A percentile compares a stretch with the other conserved stretches of the same genome.
Conservation (phyloP, 2,329 filamentous ascomycete genomes). For the Cercospora janseana region DNA sequence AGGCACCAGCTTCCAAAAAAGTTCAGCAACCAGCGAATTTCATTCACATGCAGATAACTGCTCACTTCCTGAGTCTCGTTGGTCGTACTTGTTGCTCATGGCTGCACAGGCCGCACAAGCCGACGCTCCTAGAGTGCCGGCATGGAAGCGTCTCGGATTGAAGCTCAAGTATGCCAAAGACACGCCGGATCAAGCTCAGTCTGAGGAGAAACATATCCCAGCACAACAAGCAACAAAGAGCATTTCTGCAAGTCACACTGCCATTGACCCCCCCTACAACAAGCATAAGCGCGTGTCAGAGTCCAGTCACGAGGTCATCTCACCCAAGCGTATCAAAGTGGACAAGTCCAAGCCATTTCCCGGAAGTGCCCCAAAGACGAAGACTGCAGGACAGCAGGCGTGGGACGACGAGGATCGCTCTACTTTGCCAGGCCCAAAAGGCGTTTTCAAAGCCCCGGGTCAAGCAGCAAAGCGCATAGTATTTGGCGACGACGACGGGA, state of each 20-base stretch:
- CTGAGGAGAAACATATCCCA: conserved; percentile 6
- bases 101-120: not conserved
- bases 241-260: not conserved
- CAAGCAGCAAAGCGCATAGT: conserved; percentile 24
- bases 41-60: not conserved
- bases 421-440: conserved; percentile 16
- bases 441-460: conserved; percentile 20
- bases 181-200: conserved; percentile 17
- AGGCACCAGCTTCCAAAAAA: conserved; percentile 12
- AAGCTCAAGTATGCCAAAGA: conserved; percentile 57
- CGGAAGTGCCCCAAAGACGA: conserved; percentile 8
- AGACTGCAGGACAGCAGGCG: conserved; percentile 5
- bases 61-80: conserved; percentile 1
- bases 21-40: conserved; percentile 2
- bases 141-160: conserved; percentile 61
- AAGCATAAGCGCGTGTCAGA: conserved; percentile 14
- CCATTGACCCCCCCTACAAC: not conserved
- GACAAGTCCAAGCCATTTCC: conserved; percentile 8
- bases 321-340: conserved; percentile 18
- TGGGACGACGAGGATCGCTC: conserved; percentile 11
- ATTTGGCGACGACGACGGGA: conserved; percentile 27
- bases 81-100: conserved; percentile 2
- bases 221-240: conserved; percentile 4
- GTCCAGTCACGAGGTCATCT: conserved; percentile 3
- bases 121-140: conserved; percentile 44